Evolutionary conservation across 495 filamentous ascomycete species (phyloP), one percentile per base, ranked within the genome.

Genomic region (Daldinia childiae): DNA sequence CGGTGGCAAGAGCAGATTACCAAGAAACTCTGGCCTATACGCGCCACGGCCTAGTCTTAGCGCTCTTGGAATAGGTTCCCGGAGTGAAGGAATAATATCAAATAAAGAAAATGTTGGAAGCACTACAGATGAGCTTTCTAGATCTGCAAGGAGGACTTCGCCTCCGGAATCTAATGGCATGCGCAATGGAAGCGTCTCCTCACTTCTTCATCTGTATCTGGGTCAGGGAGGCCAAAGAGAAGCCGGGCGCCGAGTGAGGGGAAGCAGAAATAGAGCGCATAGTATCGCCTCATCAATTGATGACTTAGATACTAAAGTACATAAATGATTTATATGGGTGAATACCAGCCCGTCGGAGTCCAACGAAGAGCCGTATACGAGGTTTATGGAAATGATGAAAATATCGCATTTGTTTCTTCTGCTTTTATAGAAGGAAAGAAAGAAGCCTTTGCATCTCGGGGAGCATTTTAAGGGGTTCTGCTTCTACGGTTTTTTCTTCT

Each of bases 11-110:
- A 81, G 72, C 55, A 71, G 82, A 59, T 58, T 81, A 21, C 79
- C 82, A 3, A 71, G 82, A n/a, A 79, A 75, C 6, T 78, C 81
- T 6, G 79, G 78, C 1, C 55, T 78, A 2, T 62, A 77, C 41
- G 77, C 74, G 30, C 57, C 76, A 0, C 68, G 82, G 29, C 78
- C 81, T 21, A 79, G 76, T 59, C 51, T 80, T n/a, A 68, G 69
- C 2, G 68, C 58, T 6, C 58, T 73, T 4, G 27, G 56, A 3
- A 62, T 69, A 12, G 72, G 64, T n/a, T 77, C 78, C n/a, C 74
- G 71, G 32, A 74, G 70, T 39, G 77, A 76, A 41, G 76, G 66
- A 21, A 58, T 58, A 19, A 62, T 66, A 26, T 79, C 77, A 2
- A 76, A 79, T 55, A 79, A 79, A 58, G 77, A 79, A 61, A 79